Evolutionary conservation across 208 protist species (phyloP).

Genomic region (Acanthamoeba royreba): DNA sequence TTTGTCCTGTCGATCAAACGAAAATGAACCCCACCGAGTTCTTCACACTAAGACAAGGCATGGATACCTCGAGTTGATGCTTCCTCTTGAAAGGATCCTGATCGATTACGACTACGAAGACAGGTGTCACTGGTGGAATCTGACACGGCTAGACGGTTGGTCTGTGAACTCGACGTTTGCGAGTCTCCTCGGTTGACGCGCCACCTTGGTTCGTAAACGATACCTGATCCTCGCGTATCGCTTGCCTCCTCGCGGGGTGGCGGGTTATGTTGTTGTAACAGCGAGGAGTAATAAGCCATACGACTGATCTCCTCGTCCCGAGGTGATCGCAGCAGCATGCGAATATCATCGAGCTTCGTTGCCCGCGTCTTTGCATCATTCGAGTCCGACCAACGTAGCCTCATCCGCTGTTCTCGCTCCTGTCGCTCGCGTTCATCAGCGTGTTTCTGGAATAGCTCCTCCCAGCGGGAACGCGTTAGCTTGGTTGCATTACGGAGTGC

Average conservation of each 20-base stretch:
- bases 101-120: background rate
- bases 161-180: too few species aligned
- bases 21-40: background rate
- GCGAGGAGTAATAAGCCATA: background rate
- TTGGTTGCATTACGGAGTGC: background rate
- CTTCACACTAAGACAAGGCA: background rate
- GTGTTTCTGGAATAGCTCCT: background rate
- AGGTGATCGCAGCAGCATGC: too few species aligned
- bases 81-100: background rate
- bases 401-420: background rate
- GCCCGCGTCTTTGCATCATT: background rate
- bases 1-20: background rate
- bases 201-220: too few species aligned
- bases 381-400: background rate
- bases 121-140: background rate
- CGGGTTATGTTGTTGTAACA: background rate
- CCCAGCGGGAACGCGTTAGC: background rate
- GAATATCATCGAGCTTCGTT: background rate
- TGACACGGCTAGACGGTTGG: background rate
- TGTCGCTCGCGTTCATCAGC: background rate
- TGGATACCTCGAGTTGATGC: background rate
- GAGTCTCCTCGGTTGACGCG: too few species aligned
- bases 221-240: too few species aligned
- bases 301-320: too few species aligned
- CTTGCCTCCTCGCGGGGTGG: too few species aligned